Percentiles rank a stretch among this genome's conserved stretches.
These are phyloP conservation scores for Glebionis coronaria DNA, from an alignment of 129 eudicot genomes.

Conservation along the genomic window DNA sequence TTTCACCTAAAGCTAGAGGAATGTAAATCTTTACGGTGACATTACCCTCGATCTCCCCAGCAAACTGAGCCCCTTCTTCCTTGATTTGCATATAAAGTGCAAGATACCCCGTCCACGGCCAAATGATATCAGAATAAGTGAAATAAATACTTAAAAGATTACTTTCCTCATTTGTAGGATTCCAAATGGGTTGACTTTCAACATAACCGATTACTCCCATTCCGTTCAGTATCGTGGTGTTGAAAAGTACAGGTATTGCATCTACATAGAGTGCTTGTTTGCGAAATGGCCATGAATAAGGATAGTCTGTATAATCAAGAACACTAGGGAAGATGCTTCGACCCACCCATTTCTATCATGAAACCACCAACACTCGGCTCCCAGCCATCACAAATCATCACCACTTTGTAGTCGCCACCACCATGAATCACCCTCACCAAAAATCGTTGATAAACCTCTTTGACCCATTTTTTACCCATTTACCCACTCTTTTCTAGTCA, in stretches of 20 bases:
- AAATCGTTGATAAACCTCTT: too few species aligned
- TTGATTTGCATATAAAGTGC: constrained; percentile 94
- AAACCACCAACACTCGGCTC: too few species aligned
- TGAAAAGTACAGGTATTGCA: constrained; percentile 95
- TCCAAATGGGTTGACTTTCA: constrained; percentile 73
- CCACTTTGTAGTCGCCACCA: too few species aligned
- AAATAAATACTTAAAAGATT: constrained; percentile 87
- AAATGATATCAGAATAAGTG: constrained; percentile 76
- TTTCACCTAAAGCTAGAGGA: constrained; percentile 83
- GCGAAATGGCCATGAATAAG: constrained; percentile 97
- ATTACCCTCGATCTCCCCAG: constrained; percentile 81
- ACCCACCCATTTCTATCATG: too few species aligned
- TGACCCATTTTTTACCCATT: too few species aligned
- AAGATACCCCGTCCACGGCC: constrained; percentile 99
- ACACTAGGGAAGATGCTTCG: too few species aligned
- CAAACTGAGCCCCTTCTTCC: constrained; percentile 88
- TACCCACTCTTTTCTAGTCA: too few species aligned
- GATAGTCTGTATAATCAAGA: constrained; percentile 86
- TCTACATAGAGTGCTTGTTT: constrained; percentile 94
- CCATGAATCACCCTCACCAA: too few species aligned
- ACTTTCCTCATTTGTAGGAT: constrained; percentile 81
- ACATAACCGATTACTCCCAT: constrained; percentile 88
- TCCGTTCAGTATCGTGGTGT: constrained; percentile 86
- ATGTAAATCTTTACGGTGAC: constrained; percentile 66
- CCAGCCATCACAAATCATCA: too few species aligned